Base-by-base conservation (phyloP, 2,329 filamentous ascomycete genomes). In the Aspergillus bombycis region DNA sequence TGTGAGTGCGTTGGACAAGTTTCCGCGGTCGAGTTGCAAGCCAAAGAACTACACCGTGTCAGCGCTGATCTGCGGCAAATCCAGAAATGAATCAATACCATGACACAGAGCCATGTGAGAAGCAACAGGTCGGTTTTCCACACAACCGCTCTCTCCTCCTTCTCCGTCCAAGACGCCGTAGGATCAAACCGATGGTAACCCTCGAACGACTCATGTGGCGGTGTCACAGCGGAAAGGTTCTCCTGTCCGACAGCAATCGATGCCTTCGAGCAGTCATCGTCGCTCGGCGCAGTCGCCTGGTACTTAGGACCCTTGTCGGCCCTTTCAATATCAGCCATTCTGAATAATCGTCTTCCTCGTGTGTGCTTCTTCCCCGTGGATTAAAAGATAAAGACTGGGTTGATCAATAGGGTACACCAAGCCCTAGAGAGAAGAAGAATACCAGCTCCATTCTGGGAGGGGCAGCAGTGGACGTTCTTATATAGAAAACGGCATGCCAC, bases 61-160 rank as follows among this genome's bases (percentile, higher is more conserved):
- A 36, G 34, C 14, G 14, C 34, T 36, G 34, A 36, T 7, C 14
- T 16, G 5, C 14, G 14, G 7, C 2, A 14, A 36, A 7, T 16
- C 16, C 34, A 16, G 4, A 23, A 32, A 7, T 36, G 21, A 11
- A 6, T 1, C 54, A 63, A 54, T 56, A 74, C 71, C 64, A 71
- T 68, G 23, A 67, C 46, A 56, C 73, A 74, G 14, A 75, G 54
- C 62, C 66, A 66, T 19, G 52, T 62, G 45, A 72, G 52, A n/a
- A 72, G 43, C 56, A 66, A 61, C 32, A 63, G 11, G 43, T 68
- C 72, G 38, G 82, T 81, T 76, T 81, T 85, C 43, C 80, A 72
- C 11, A 84, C 76, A 4, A 85, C 69, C 30, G 69, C 74, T 62
- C 76, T 78, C 71, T 85, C 83, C 65, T 85, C 83, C 56, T 80